phyloP scores from a whole-genome alignment of 495 filamentous ascomycete genomes.

The Penicillium longicatenatum region DNA sequence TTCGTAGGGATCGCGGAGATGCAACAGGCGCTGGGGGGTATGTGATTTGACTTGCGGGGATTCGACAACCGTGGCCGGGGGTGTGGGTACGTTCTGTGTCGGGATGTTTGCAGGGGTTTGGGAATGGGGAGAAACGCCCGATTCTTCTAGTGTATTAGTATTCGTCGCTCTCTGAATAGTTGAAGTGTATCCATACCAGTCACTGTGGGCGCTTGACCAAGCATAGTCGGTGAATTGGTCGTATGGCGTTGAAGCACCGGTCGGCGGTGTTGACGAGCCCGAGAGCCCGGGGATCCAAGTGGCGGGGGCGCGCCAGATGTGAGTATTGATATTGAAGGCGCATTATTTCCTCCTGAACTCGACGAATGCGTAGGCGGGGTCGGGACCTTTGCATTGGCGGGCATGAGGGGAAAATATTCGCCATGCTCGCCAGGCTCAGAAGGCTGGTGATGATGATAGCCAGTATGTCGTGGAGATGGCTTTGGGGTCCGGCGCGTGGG shows the following conservation, averaged over 20 bases:
- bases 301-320: slow-evolving; percentile 77
- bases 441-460: slow-evolving; percentile 54
- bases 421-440: slow-evolving; percentile 72
- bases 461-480: slow-evolving; percentile 65
- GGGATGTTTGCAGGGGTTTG: slow-evolving; percentile 24
- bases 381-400: slow-evolving; percentile 43
- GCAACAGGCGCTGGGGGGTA: slow-evolving; percentile 40
- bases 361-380: slow-evolving; percentile 46
- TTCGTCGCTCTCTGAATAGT: neutral
- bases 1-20: slow-evolving; percentile 39
- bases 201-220: slow-evolving; percentile 35
- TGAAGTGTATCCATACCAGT: slow-evolving; percentile 30
- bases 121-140: slow-evolving; percentile 25
- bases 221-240: slow-evolving; percentile 78
- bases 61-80: slow-evolving; percentile 40
- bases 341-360: slow-evolving; percentile 28
- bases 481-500: slow-evolving; percentile 81
- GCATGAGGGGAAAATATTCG: slow-evolving; percentile 92
- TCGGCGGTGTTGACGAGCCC: slow-evolving; percentile 48
- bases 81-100: slow-evolving; percentile 37
- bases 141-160: slow-evolving; percentile 32
- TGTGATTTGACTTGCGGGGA: slow-evolving; percentile 39
- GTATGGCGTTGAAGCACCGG: slow-evolving; percentile 62
- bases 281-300: slow-evolving; percentile 79
- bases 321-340: slow-evolving; percentile 72